A percentile compares a stretch with the other conserved stretches of the same genome.
These are phyloP conservation scores for Berberis vulgaris DNA, from an alignment of 164 flowering plant species.

Conservation along the genomic window DNA sequence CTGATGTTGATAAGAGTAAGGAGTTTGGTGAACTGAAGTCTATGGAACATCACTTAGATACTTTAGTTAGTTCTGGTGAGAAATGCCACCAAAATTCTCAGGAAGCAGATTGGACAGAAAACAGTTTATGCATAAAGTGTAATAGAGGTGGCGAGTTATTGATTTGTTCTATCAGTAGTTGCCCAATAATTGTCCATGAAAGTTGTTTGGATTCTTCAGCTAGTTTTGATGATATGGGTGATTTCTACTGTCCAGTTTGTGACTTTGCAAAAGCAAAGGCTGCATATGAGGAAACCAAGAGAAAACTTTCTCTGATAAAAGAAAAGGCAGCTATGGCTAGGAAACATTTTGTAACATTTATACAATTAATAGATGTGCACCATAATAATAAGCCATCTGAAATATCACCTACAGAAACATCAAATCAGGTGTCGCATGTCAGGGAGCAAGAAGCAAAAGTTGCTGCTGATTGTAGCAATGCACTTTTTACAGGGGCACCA, in stretches of 20 bases:
- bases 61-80: not conserved
- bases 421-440: not conserved
- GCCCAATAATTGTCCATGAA: conserved; percentile 50
- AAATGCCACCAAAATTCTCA: conserved; percentile 15
- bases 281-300: conserved; percentile 36
- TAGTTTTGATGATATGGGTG: conserved; percentile 31
- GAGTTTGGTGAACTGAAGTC: not conserved
- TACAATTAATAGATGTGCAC: conserved; percentile 8
- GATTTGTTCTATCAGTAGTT: conserved; percentile 33
- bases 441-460: conserved; percentile 4
- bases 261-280: conserved; percentile 39
- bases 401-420: not conserved
- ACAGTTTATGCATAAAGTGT: conserved; percentile 51
- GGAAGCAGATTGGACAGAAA: conserved; percentile 21
- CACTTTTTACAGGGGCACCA: not conserved
- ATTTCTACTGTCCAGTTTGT: conserved; percentile 71
- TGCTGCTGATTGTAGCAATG: not conserved
- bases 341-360: conserved; percentile 32
- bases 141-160: conserved; percentile 42
- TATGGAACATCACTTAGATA: not conserved
- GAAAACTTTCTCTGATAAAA: conserved; percentile 10
- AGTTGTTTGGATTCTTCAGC: conserved; percentile 42
- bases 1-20: not conserved
- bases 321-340: conserved; percentile 27
- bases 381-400: conserved; percentile 6